Conservation (phyloP, 2,329 filamentous ascomycete genomes). For the Epichloe gansuensis region DNA sequence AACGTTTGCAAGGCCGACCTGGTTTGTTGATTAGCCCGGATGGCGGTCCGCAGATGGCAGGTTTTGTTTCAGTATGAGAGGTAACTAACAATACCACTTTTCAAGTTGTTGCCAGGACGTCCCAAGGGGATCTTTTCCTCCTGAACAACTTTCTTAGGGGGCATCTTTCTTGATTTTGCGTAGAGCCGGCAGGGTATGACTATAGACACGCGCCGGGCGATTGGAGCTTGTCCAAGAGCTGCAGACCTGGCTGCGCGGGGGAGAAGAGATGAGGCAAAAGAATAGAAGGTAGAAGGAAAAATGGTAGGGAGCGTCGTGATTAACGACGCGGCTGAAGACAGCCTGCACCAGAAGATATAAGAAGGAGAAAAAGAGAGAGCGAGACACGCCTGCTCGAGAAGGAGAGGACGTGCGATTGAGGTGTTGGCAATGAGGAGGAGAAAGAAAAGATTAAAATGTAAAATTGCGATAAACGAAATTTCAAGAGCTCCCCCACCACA, state of each 20-base stretch:
- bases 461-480: constrained; percentile 16
- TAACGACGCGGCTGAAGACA: constrained; percentile 28
- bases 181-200: constrained; percentile 40
- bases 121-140: constrained; percentile 96
- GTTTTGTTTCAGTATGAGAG: too few relatives aligned
- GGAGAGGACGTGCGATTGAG: not conserved
- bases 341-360: constrained; percentile 20
- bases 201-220: constrained; percentile 39
- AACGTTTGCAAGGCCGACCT: constrained; percentile 98
- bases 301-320: constrained; percentile 30
- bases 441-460: constrained; percentile 12
- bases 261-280: constrained; percentile 35
- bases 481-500: constrained; percentile 14
- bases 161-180: constrained; percentile 62
- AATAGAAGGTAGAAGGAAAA: constrained; percentile 36
- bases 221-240: constrained; percentile 36
- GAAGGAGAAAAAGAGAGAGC: constrained; percentile 1
- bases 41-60: not conserved
- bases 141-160: constrained; percentile 82
- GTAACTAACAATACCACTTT: constrained; percentile 85
- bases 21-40: constrained; percentile 7
- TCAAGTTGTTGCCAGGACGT: constrained; percentile 92
- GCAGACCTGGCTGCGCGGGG: constrained; percentile 56
- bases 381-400: constrained; percentile 14
- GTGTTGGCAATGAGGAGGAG: constrained; percentile 6